These are phyloP conservation scores for Phytopythium aichiense DNA, from an alignment of 352 stramenopile species.

Conservation along the genomic window DNA sequence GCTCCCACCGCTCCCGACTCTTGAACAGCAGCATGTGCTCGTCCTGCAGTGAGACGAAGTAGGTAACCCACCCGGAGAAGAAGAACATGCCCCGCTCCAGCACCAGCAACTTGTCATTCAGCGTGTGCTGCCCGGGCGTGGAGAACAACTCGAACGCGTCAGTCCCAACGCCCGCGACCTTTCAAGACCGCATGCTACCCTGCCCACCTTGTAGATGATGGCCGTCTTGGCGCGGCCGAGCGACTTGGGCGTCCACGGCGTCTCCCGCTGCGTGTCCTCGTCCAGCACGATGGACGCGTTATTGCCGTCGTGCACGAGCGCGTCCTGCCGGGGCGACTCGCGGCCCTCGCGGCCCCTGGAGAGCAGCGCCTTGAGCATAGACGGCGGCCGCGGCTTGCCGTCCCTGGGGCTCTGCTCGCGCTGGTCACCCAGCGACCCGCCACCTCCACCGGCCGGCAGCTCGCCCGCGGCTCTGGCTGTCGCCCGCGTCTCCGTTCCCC, in stretches of 20 bases:
- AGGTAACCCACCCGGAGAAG: constrained; percentile 70
- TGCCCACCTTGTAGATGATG: constrained; percentile 79
- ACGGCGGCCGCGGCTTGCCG: constrained; percentile 10
- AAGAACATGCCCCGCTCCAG: constrained; percentile 84
- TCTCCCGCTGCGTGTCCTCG: constrained; percentile 36
- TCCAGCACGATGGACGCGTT: constrained; percentile 76
- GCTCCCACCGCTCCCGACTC: constrained; percentile 79
- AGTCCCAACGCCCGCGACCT: not conserved
- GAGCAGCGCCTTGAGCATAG: constrained; percentile 36
- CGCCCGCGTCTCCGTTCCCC: not conserved
- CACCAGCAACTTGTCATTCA: constrained; percentile 81
- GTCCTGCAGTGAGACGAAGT: constrained; percentile 84
- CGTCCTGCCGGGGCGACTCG: constrained; percentile 10
- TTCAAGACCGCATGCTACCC: not conserved
- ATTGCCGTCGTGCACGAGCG: constrained; percentile 68
- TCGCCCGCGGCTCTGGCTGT: not conserved
- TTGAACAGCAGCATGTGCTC: constrained; percentile 76
- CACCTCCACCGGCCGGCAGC: not conserved
- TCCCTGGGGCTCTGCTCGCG: not conserved
- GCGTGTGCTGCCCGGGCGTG: constrained; percentile 47
- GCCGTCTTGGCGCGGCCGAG: constrained; percentile 80
- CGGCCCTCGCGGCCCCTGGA: constrained; percentile 16
- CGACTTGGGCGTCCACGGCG: constrained; percentile 80
- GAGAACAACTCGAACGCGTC: not conserved
- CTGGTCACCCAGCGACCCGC: not conserved